phyloP scores from a whole-genome alignment of 805 yeast species.

The Spathaspora girioi region DNA sequence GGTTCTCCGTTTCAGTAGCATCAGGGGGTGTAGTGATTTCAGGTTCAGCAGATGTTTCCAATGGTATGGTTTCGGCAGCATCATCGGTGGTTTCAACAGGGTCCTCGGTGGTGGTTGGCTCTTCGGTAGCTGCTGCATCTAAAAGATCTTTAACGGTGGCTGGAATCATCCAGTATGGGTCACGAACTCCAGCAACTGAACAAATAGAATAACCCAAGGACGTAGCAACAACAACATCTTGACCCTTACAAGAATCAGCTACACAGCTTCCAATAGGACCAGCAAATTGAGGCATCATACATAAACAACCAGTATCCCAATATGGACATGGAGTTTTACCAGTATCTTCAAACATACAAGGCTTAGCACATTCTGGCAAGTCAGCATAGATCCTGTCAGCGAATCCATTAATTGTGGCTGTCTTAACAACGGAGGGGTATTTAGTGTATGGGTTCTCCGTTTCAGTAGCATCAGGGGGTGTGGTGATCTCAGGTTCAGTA shows the following conservation, averaged over 20 bases:
- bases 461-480: background rate
- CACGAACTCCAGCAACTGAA: slow-evolving; percentile 29
- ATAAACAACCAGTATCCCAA: slow-evolving; percentile 46
- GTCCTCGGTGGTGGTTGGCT: slow-evolving; percentile 8
- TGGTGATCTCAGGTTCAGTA: background rate
- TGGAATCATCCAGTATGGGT: slow-evolving; percentile 30
- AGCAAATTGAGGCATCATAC: slow-evolving; percentile 37
- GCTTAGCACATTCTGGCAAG: slow-evolving; percentile 36
- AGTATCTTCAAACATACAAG: slow-evolving; percentile 29
- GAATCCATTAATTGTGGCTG: slow-evolving; percentile 41
- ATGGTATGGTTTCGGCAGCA: background rate
- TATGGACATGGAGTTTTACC: slow-evolving; percentile 36
- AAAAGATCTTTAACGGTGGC: slow-evolving; percentile 18
- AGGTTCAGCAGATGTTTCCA: background rate
- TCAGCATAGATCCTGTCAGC: slow-evolving; percentile 33
- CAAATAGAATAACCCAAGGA: slow-evolving; percentile 30
- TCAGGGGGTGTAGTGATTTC: background rate
- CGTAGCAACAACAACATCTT: slow-evolving; percentile 25
- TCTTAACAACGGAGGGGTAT: slow-evolving; percentile 33
- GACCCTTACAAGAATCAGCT: slow-evolving; percentile 31
- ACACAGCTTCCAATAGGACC: slow-evolving; percentile 36
- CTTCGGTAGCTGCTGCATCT: slow-evolving; percentile 22
- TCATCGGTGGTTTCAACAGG: background rate
- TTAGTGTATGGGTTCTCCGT: slow-evolving; percentile 21
- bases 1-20: slow-evolving; percentile 10